These are phyloP conservation scores for Fagopyrum tataricum DNA, from an alignment of 148 eudicot species.

Conservation along the genomic window DNA sequence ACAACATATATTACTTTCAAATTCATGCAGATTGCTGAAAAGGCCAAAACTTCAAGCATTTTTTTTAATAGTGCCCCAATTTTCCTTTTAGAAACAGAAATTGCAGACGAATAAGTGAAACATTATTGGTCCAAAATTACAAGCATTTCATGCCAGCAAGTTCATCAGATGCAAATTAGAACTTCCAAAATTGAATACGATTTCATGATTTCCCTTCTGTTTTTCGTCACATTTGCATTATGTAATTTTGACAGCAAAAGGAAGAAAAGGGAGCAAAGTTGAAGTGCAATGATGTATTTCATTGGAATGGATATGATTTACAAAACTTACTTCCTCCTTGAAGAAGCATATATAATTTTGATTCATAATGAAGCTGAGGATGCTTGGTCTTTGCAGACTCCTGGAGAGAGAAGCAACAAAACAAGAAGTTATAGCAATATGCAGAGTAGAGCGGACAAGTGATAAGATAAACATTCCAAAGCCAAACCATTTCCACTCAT, in stretches of 20 bases:
- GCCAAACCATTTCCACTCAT: neutral
- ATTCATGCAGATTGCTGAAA: neutral
- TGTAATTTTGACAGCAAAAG: neutral
- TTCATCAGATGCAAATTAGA: neutral
- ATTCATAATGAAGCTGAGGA: constrained; percentile 5
- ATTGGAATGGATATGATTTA: neutral
- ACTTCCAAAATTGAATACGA: neutral
- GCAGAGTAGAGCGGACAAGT: neutral
- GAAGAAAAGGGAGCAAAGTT: neutral
- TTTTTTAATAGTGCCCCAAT: neutral
- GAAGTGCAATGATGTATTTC: neutral
- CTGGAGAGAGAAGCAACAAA: neutral
- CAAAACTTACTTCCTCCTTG: constrained; percentile 5
- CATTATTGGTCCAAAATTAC: neutral
- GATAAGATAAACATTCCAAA: neutral
- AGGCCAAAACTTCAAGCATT: neutral
- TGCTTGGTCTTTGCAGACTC: constrained; percentile 8
- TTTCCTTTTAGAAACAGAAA: neutral
- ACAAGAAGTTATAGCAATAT: neutral
- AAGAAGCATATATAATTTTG: constrained; percentile 1
- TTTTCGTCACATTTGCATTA: neutral
- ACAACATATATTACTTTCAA: neutral
- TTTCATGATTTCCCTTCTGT: neutral
- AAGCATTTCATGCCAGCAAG: neutral
- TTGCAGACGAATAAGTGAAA: neutral